phyloP scores from a whole-genome alignment of 129 eudicot genomes.

The Mikania micrantha region DNA sequence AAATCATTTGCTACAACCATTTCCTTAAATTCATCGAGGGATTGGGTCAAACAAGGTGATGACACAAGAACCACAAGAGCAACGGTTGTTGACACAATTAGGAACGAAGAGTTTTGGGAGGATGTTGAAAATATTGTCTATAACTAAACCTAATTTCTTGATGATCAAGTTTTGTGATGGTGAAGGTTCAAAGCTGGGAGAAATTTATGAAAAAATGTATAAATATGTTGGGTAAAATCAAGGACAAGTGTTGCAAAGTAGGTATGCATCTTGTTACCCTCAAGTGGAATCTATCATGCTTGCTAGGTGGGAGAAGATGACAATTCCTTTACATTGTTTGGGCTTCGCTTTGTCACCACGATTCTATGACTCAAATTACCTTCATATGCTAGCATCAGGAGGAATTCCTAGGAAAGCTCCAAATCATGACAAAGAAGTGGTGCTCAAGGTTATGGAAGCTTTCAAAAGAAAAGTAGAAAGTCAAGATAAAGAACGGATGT shows the following conservation, averaged over 20 bases:
- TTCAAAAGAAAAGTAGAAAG: too few relatives aligned
- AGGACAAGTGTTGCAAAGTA: background rate
- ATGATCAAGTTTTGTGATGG: background rate
- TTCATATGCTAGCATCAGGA: background rate
- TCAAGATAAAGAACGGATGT: too few relatives aligned
- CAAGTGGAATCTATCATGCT: background rate
- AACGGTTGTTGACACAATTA: background rate
- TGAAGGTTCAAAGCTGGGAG: background rate
- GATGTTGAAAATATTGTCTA: background rate
- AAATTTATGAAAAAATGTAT: conserved; percentile 9
- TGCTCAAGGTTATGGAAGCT: too few relatives aligned
- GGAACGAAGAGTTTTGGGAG: background rate
- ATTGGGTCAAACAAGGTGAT: conserved; percentile 14
- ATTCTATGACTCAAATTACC: background rate
- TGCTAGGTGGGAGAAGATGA: background rate
- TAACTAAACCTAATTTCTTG: background rate
- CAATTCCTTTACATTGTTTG: background rate
- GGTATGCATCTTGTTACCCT: background rate
- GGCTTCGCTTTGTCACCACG: background rate
- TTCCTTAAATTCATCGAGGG: background rate
- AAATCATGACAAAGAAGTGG: background rate
- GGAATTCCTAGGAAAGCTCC: background rate
- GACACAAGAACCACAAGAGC: background rate
- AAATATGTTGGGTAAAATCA: conserved; percentile 1
- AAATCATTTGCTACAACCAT: conserved; percentile 9